Percentiles rank a stretch among this genome's conserved stretches.
Conservation (phyloP, 768 basidiomycete genomes). For the Mycena polygramma region DNA sequence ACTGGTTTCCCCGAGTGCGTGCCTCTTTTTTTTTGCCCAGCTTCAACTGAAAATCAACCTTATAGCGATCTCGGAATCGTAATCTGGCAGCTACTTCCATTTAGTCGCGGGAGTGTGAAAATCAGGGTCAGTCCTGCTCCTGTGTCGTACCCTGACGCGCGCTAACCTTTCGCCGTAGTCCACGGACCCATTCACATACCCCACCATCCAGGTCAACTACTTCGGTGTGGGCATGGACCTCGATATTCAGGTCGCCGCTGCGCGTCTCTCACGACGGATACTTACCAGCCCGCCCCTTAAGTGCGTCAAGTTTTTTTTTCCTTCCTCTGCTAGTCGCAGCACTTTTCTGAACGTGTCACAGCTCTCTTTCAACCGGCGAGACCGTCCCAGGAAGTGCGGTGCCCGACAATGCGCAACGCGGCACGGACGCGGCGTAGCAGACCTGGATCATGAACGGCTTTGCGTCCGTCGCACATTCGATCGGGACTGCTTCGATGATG, state of each 20-base stretch:
- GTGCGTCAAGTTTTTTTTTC: constrained; percentile 36
- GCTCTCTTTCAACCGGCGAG: constrained; percentile 52
- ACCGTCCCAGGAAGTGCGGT: constrained; percentile 54
- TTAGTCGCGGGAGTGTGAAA: constrained; percentile 63
- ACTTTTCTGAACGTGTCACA: neutral
- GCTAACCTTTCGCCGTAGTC: neutral
- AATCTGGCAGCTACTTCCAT: constrained; percentile 68
- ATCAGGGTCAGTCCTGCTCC: constrained; percentile 1
- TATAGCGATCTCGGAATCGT: constrained; percentile 51
- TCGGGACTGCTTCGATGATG: constrained; percentile 60
- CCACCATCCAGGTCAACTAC: constrained; percentile 63
- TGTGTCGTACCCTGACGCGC: neutral
- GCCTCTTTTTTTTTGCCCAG: neutral
- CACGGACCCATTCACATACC: constrained; percentile 54
- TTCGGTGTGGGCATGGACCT: constrained; percentile 64
- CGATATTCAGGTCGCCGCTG: constrained; percentile 60
- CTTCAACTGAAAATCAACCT: neutral
- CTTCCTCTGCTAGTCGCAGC: neutral
- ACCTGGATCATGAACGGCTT: constrained; percentile 56
- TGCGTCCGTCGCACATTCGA: constrained; percentile 59
- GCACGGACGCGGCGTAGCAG: constrained; percentile 59
- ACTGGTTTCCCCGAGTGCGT: constrained; percentile 32
- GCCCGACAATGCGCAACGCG: constrained; percentile 57
- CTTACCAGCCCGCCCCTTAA: constrained; percentile 56
- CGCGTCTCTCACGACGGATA: constrained; percentile 57